Percentiles rank a stretch among this genome's conserved stretches.
These are phyloP conservation scores for Acer saccharum DNA, from an alignment of 345 rosid species.

Conservation along the genomic window DNA sequence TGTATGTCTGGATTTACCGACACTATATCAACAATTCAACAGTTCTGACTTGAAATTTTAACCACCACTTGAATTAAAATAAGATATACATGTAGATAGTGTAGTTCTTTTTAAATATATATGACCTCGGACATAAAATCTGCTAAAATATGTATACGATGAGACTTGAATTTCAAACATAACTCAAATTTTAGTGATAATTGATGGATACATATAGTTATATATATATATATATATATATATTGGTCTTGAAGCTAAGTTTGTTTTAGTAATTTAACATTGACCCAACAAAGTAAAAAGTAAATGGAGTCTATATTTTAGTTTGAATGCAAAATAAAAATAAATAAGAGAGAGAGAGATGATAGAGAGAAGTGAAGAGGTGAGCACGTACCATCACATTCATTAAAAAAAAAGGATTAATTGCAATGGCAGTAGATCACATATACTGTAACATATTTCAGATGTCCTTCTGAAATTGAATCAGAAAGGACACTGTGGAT, in stretches of 20 bases:
- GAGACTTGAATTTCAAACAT: not conserved
- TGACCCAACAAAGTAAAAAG: not conserved
- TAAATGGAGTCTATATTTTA: not conserved
- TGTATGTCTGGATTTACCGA: too few species aligned
- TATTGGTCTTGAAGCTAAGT: not conserved
- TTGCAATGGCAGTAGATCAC: not conserved
- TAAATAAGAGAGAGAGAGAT: too few species aligned
- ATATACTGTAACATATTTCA: not conserved
- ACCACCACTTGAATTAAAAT: too few species aligned
- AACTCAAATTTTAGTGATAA: not conserved
- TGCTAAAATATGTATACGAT: too few species aligned
- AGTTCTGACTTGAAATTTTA: too few species aligned
- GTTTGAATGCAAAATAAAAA: too few species aligned
- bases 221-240: too few species aligned
- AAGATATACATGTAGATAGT: too few species aligned
- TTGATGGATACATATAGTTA: too few species aligned
- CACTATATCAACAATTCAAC: too few species aligned
- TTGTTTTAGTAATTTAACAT: constrained; percentile 1
- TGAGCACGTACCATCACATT: not conserved
- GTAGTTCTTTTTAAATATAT: too few species aligned
- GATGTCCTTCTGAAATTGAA: not conserved
- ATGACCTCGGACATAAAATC: too few species aligned
- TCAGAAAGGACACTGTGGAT: constrained; percentile 4
- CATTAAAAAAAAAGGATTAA: not conserved
- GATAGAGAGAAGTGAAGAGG: not conserved